phyloP scores from a whole-genome alignment of 805 yeast species.

The Barnettozyma sucrosica region DNA sequence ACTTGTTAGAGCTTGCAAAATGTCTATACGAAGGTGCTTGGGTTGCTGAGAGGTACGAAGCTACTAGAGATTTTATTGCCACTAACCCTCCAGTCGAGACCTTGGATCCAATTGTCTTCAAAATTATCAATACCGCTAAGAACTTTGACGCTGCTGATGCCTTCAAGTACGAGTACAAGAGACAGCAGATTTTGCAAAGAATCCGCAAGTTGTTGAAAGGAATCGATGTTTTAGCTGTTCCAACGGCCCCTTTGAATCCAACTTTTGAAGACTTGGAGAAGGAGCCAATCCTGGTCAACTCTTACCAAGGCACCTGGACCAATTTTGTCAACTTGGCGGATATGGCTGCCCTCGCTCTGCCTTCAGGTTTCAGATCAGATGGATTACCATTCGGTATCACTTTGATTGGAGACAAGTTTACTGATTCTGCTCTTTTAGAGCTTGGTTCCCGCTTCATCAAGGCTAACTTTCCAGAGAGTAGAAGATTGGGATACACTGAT shows the following conservation, averaged over 20 bases:
- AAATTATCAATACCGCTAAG: slow-evolving; percentile 75
- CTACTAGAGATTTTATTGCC: slow-evolving; percentile 65
- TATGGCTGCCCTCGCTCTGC: slow-evolving; percentile 84
- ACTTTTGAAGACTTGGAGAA: slow-evolving; percentile 61
- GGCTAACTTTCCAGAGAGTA: slow-evolving; percentile 35
- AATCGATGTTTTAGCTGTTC: slow-evolving; percentile 77
- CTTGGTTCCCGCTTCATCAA: slow-evolving; percentile 70
- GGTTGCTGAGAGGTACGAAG: slow-evolving; percentile 94
- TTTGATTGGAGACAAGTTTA: slow-evolving; percentile 70
- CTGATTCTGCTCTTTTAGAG: slow-evolving; percentile 84
- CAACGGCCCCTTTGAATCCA: slow-evolving; percentile 93
- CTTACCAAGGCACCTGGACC: slow-evolving; percentile 96
- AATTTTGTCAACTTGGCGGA: slow-evolving; percentile 95
- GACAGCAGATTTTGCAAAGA: slow-evolving; percentile 71
- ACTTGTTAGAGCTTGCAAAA: slow-evolving; percentile 73
- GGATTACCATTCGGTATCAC: slow-evolving; percentile 92
- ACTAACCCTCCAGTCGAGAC: slow-evolving; percentile 63
- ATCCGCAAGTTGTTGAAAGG: slow-evolving; percentile 48
- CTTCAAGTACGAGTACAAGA: slow-evolving; percentile 79
- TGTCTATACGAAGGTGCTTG: slow-evolving; percentile 97
- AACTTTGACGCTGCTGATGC: slow-evolving; percentile 75
- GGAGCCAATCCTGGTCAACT: slow-evolving; percentile 80
- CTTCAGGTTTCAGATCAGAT: slow-evolving; percentile 83
- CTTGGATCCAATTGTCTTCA: slow-evolving; percentile 77
- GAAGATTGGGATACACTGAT: slow-evolving; percentile 54